phyloP scores from a whole-genome alignment of 106 monocot genomes.

The Narthecium ossifragum region DNA sequence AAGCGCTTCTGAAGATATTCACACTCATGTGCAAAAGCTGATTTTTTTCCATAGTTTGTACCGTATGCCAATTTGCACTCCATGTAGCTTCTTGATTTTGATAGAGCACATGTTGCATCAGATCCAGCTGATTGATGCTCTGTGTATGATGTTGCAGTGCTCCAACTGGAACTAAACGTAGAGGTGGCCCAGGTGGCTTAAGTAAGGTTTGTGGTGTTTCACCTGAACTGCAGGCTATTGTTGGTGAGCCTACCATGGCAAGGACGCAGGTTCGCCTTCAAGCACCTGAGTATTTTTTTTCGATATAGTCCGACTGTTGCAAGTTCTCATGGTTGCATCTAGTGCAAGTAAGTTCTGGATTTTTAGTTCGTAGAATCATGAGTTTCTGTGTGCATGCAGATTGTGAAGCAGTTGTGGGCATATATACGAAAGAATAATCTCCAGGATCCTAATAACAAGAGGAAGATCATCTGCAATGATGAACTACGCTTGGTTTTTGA shows the following conservation, averaged over 20 bases:
- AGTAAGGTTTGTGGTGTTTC: constrained; percentile 94
- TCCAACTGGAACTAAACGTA: constrained; percentile 50
- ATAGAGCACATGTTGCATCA: too few relatives aligned
- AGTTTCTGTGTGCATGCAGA: constrained; percentile 33
- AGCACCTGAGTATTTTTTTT: background rate
- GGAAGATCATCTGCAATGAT: constrained; percentile 94
- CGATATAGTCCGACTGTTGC: background rate
- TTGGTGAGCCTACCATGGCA: constrained; percentile 90
- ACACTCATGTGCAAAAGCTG: too few relatives aligned
- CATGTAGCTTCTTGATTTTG: too few relatives aligned
- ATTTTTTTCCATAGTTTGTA: too few relatives aligned
- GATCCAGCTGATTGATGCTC: too few relatives aligned
- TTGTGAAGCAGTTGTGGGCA: constrained; percentile 93
- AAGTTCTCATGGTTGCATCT: too few relatives aligned
- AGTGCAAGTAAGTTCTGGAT: too few relatives aligned
- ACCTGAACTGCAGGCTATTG: constrained; percentile 81
- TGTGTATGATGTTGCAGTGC: constrained; percentile 42
- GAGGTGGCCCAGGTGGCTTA: constrained; percentile 86
- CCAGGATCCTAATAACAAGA: constrained; percentile 93
- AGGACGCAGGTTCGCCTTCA: constrained; percentile 67
- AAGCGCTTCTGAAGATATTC: too few relatives aligned
- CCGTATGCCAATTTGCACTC: too few relatives aligned
- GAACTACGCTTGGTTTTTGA: constrained; percentile 86
- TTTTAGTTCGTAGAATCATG: background rate
- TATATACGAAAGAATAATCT: constrained; percentile 88